These are phyloP conservation scores for Calonectria fujianensis DNA, from an alignment of 2,329 filamentous ascomycete genomes.

Conservation along the genomic window DNA sequence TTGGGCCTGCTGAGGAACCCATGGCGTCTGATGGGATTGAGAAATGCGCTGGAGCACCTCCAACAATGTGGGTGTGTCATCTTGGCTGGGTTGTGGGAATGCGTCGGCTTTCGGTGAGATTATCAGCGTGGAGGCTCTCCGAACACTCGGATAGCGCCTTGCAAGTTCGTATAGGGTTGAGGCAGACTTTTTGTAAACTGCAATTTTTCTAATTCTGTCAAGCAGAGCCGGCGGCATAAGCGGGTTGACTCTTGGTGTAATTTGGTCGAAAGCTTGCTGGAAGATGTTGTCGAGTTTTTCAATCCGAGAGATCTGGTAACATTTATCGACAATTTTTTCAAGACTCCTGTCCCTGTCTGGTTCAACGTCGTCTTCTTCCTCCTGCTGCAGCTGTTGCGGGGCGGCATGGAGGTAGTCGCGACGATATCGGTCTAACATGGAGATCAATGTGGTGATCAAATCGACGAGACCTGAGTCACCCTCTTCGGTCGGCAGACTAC, in stretches of 20 bases:
- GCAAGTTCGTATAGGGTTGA: slow-evolving; percentile 35
- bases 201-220: slow-evolving; percentile 44
- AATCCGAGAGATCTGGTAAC: slow-evolving; percentile 30
- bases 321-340: slow-evolving; percentile 32
- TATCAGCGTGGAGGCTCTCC: background rate
- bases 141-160: background rate
- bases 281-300: slow-evolving; percentile 31
- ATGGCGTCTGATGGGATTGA: slow-evolving; percentile 19
- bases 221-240: slow-evolving; percentile 23
- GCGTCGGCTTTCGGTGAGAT: slow-evolving; percentile 14
- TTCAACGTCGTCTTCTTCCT: background rate
- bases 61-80: background rate
- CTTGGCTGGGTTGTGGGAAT: slow-evolving; percentile 7
- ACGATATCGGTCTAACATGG: slow-evolving; percentile 29
- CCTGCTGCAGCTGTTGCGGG: no score
- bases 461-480: background rate
- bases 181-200: slow-evolving; percentile 42
- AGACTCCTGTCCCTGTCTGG: slow-evolving; percentile 21
- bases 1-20: slow-evolving; percentile 1
- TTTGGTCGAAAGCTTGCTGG: slow-evolving; percentile 1
- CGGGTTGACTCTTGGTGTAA: slow-evolving; percentile 28
- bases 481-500: background rate
- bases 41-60: slow-evolving; percentile 20
- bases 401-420: background rate
- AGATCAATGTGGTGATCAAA: slow-evolving; percentile 13